phyloP scores from a whole-genome alignment of 345 rosid species.

The Eucalyptus virginea region DNA sequence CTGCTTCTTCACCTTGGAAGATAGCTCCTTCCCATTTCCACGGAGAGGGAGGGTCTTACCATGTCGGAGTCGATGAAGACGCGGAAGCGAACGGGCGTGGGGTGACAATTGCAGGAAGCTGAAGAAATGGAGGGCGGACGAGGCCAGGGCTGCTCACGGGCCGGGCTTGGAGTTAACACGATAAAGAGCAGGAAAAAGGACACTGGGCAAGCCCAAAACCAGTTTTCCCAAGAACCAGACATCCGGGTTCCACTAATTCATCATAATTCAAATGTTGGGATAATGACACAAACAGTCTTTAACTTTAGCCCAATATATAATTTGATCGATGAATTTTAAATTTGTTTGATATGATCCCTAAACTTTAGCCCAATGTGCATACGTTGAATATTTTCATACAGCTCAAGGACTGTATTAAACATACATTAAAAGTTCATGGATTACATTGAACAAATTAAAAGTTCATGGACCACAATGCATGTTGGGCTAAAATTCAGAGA shows the following conservation, averaged over 20 bases:
- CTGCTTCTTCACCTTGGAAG: background rate
- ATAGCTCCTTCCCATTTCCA: too few species aligned
- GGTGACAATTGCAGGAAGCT: background rate
- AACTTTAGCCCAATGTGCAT: too few species aligned
- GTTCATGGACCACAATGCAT: accelerated
- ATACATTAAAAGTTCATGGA: too few species aligned
- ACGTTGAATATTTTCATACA: too few species aligned
- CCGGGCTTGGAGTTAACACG: background rate
- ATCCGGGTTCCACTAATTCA: background rate
- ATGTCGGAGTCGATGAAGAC: background rate
- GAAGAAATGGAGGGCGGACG: background rate
- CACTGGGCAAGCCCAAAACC: background rate
- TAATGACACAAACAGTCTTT: too few species aligned
- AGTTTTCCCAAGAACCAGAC: background rate
- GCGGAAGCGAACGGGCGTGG: background rate
- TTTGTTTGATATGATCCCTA: accelerated
- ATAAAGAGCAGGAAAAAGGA: background rate
- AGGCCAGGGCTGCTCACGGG: background rate
- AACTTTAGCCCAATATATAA: too few species aligned
- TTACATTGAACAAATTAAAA: too few species aligned
- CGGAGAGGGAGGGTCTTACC: background rate
- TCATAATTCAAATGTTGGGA: background rate
- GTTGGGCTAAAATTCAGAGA: too few species aligned
- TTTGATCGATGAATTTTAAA: too few species aligned
- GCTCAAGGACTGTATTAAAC: too few species aligned